A percentile compares a stretch with the other conserved stretches of the same genome.
Evolutionary conservation across 2,329 filamentous ascomycete genomes (phyloP).

Genomic region (Apiospora rasikravindrae): DNA sequence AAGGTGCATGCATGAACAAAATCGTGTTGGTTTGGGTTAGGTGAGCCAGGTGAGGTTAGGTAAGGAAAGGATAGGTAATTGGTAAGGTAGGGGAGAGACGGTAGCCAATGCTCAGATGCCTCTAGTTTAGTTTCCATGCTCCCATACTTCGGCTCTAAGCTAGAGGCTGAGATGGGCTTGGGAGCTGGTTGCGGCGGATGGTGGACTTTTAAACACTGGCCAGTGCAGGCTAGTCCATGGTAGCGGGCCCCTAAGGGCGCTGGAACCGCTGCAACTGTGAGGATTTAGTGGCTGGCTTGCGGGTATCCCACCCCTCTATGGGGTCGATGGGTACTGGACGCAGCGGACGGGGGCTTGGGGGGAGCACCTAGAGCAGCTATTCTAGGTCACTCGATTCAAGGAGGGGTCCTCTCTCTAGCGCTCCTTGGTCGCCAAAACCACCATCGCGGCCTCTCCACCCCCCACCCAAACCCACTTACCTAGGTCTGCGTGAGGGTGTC

Average conservation of each 20-base stretch:
- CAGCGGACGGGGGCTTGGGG: too few species aligned
- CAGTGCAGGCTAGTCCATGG: slow-evolving; percentile 2
- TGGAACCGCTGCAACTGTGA: neutral
- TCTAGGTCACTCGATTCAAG: neutral
- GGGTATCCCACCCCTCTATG: slow-evolving; percentile 9
- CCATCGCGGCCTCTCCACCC: slow-evolving; percentile 10
- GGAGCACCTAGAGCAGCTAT: neutral
- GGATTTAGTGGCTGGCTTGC: neutral
- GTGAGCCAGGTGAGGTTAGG: neutral
- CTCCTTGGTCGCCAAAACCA: neutral
- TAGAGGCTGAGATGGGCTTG: slow-evolving; percentile 11
- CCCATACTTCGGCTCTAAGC: slow-evolving; percentile 8
- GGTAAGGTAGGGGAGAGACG: too few species aligned
- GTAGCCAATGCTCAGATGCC: neutral
- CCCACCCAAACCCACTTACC: neutral
- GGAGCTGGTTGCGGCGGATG: slow-evolving; percentile 3
- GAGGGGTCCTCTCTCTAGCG: slow-evolving; percentile 12
- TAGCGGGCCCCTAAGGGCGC: neutral
- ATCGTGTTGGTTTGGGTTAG: neutral
- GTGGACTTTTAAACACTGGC: slow-evolving; percentile 6
- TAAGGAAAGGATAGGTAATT: neutral
- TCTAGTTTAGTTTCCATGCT: slow-evolving; percentile 3
- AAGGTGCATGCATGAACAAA: slow-evolving; percentile 2
- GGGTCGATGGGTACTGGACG: neutral
- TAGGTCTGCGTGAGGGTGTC: neutral